Evolutionary conservation across 768 basidiomycete species (phyloP).

Genomic region (Xerocomellus intermedius): DNA sequence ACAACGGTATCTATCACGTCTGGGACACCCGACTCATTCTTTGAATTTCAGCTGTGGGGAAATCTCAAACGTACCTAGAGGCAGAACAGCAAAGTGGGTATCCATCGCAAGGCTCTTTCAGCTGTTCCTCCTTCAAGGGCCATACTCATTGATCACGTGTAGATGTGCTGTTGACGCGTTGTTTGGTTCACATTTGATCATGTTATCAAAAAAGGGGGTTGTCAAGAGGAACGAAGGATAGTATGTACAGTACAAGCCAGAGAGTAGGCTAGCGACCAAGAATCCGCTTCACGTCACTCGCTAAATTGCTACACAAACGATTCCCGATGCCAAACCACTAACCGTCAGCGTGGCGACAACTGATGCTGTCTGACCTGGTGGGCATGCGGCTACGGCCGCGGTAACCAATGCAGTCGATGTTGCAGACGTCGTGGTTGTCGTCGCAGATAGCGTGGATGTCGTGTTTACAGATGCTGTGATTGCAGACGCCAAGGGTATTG

Average conservation of each 20-base stretch:
- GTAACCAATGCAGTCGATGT: neutral
- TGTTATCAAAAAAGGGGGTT: neutral
- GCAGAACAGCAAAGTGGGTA: conserved; percentile 30
- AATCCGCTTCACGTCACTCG: neutral
- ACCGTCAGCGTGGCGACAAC: neutral
- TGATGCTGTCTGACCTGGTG: conserved; percentile 12
- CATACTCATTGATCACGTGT: conserved; percentile 12
- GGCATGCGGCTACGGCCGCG: conserved; percentile 1
- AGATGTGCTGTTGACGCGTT: conserved; percentile 8
- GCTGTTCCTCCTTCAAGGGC: too few relatives aligned
- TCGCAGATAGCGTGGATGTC: neutral
- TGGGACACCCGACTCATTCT: conserved; percentile 2
- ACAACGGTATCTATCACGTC: conserved; percentile 31
- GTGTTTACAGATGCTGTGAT: neutral
- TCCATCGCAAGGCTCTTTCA: conserved; percentile 19
- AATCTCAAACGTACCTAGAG: conserved; percentile 20
- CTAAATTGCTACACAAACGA: conserved; percentile 16
- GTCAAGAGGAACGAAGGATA: conserved; percentile 9
- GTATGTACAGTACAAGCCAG: conserved; percentile 24
- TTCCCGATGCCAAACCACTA: neutral
- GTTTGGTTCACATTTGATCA: conserved; percentile 1
- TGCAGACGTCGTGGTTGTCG: neutral
- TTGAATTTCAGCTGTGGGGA: neutral
- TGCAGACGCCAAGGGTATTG: neutral
- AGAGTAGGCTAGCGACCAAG: neutral